Evolutionary conservation across 176 grass and related monocot genomes (phyloP), one percentile per base, ranked within the genome.

Genomic region (Melocanna baccifera): DNA sequence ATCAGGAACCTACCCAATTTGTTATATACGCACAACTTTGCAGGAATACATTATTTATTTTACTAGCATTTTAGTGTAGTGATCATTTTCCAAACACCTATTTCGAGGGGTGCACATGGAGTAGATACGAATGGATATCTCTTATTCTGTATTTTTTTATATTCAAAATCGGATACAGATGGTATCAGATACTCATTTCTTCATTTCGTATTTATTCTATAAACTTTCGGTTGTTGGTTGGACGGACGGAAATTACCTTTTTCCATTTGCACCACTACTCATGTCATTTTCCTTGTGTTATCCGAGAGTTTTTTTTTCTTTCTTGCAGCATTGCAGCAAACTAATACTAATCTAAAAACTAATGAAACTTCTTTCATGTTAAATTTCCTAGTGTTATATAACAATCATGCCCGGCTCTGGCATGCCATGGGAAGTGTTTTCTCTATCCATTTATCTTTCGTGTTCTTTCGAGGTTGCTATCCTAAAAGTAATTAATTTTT

Each of bases 21-120:
- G 72, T 62, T 69, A 19, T 16, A 36, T 36, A 14, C 5, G 48
- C 19, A 47, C 28, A 51, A 34, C 53, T 72, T 34, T 83, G 39
- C 53, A 46, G 8, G 7, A n/a, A 57, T n/a, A 9, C 55, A 23
- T 4, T n/a, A n/a, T n/a, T 20, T 57, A 57, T n/a, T 57, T 57
- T 56, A 69, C 34, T 70, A 59, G 16, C 50, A 61, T 19, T 23
- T 8, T 8, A 23, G 26, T 56, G 32, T 6, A 55, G 8, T 0
- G 41, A 22, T 81, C 8, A 18, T 69, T 81, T 53, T 57, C n/a
- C 23, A 76, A 14, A 61, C 23, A 62, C 58, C 9, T 23, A 11
- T 58, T 3, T 2, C 1, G 7, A 43, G 2, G 0, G 10, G 10
- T 11, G 42, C 2, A 43, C 11, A 2, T 0, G 0, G 10, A 11